phyloP scores from a whole-genome alignment of 2,329 filamentous ascomycete species.

The Chalaropsis thielavioides region DNA sequence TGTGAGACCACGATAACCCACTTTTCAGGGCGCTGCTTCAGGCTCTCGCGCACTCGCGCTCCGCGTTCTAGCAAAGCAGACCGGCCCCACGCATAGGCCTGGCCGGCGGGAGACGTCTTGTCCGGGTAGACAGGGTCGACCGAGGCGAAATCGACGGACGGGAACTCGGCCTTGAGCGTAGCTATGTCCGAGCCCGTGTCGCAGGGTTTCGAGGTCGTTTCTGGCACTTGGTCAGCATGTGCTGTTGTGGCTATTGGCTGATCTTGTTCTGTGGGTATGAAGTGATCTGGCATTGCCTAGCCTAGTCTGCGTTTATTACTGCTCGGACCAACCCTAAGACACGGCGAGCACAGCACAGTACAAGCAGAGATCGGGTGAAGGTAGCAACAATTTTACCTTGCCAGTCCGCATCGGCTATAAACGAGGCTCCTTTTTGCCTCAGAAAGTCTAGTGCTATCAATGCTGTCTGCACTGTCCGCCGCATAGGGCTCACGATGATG shows the following conservation, averaged over 20 bases:
- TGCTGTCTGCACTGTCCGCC: conserved; percentile 50
- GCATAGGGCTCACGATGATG: conserved; percentile 51
- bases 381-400: conserved; percentile 34
- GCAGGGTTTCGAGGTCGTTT: conserved; percentile 43
- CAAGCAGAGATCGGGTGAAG: neutral
- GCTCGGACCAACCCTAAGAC: neutral
- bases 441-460: conserved; percentile 44
- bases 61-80: conserved; percentile 41
- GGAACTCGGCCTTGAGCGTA: conserved; percentile 35
- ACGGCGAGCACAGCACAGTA: neutral
- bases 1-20: conserved; percentile 51
- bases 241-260: neutral
- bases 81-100: conserved; percentile 39
- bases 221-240: conserved; percentile 23
- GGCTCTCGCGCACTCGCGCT: conserved; percentile 33
- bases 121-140: conserved; percentile 49
- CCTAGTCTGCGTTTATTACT: neutral
- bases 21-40: conserved; percentile 42
- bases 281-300: neutral
- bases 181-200: conserved; percentile 42
- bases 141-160: conserved; percentile 38
- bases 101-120: conserved; percentile 37
- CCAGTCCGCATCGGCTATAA: conserved; percentile 48
- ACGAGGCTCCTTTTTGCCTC: conserved; percentile 36
- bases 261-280: neutral